Percentiles rank a stretch among this genome's conserved stretches.
Conservation (phyloP, 441 rosid species). For the Eutrema salsugineum region DNA sequence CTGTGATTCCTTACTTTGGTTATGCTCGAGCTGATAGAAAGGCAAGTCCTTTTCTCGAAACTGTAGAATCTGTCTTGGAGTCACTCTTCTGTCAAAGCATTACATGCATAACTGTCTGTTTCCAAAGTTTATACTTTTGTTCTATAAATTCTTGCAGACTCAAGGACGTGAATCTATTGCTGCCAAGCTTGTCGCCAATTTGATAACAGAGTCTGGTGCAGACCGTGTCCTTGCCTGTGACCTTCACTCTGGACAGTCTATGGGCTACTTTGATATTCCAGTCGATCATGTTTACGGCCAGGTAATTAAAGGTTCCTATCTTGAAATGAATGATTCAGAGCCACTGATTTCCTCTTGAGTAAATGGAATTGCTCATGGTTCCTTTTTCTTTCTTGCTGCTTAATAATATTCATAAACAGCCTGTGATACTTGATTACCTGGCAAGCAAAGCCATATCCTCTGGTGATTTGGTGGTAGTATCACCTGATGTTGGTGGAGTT, state of each 20-base stretch:
- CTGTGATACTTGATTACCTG: slow-evolving; percentile 95
- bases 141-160: slow-evolving; percentile 44
- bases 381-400: background rate
- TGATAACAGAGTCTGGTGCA: slow-evolving; percentile 76
- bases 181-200: slow-evolving; percentile 42
- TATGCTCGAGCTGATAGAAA: slow-evolving; percentile 98
- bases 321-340: background rate
- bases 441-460: slow-evolving; percentile 87
- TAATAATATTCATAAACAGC: slow-evolving; percentile 48
- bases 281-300: slow-evolving; percentile 96
- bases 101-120: background rate
- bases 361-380: background rate
- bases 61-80: background rate
- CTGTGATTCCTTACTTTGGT: slow-evolving; percentile 98
- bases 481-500: slow-evolving; percentile 98
- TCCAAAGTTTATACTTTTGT: background rate
- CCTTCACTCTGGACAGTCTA: slow-evolving; percentile 98
- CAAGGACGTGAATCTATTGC: slow-evolving; percentile 98
- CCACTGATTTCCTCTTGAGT: background rate
- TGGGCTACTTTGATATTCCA: slow-evolving; percentile 98
- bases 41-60: slow-evolving; percentile 37
- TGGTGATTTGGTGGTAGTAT: slow-evolving; percentile 87
- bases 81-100: background rate
- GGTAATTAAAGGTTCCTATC: slow-evolving; percentile 40
- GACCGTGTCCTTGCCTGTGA: slow-evolving; percentile 97